Evolutionary conservation across 306 rosid species (phyloP).

Genomic region (Fagus crenata): DNA sequence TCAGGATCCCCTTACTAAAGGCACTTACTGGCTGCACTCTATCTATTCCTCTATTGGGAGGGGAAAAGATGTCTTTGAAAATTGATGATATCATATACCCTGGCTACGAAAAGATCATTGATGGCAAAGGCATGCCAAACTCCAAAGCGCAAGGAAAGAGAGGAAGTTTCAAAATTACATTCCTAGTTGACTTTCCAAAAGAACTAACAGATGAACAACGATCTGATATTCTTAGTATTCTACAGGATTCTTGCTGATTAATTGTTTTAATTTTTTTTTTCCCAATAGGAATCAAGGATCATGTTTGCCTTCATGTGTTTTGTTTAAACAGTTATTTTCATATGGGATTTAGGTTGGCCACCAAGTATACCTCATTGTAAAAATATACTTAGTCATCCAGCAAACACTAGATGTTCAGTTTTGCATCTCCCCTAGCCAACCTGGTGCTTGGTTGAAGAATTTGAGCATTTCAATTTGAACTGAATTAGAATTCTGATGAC

Average conservation of each 20-base stretch:
- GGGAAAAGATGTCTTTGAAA: constrained; percentile 46
- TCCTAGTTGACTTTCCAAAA: constrained; percentile 64
- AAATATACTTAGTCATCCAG: background rate
- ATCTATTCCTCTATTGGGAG: constrained; percentile 67
- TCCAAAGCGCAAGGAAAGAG: constrained; percentile 46
- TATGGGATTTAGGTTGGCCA: background rate
- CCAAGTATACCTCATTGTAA: background rate
- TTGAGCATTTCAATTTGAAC: background rate
- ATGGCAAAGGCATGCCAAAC: constrained; percentile 70
- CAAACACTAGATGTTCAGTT: background rate
- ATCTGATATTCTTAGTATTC: constrained; percentile 50
- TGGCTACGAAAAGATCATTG: constrained; percentile 53
- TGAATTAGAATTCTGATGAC: background rate
- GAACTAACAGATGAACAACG: constrained; percentile 53
- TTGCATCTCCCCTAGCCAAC: background rate
- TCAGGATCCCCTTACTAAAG: constrained; percentile 58
- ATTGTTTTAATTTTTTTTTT: background rate
- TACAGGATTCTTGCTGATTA: constrained; percentile 40
- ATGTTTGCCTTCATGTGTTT: background rate
- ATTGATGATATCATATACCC: constrained; percentile 54
- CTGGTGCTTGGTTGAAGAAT: background rate
- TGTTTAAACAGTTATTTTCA: background rate
- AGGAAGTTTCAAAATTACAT: constrained; percentile 61
- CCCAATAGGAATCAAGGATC: background rate
- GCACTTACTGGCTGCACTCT: constrained; percentile 70